phyloP scores from a whole-genome alignment of 2,329 filamentous ascomycete genomes.

The Ophiostoma quercus region DNA sequence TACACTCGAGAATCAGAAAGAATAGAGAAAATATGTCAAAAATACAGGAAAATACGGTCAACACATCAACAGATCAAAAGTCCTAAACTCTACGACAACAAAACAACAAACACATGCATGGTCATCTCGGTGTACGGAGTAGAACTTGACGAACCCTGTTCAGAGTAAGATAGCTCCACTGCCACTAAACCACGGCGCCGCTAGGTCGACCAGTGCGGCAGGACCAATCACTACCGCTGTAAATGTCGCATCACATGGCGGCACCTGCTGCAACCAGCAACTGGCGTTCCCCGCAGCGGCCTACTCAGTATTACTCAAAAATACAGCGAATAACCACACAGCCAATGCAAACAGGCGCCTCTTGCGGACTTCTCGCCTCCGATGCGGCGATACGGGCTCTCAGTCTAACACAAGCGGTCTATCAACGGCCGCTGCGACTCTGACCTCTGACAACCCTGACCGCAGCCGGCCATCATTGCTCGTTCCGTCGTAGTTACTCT shows the following conservation, averaged over 20 bases:
- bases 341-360: background rate
- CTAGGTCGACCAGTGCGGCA: background rate
- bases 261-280: no score
- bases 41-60: background rate
- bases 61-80: background rate
- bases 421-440: background rate
- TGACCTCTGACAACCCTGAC: no score
- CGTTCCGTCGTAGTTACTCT: background rate
- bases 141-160: background rate
- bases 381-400: background rate
- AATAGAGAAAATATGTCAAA: background rate
- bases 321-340: background rate
- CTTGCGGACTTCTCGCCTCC: slow-evolving; percentile 9
- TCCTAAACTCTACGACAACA: background rate
- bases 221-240: slow-evolving; percentile 1
- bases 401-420: background rate
- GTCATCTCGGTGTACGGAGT: background rate
- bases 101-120: background rate
- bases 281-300: background rate
- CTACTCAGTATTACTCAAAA: background rate
- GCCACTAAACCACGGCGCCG: background rate
- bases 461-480: background rate
- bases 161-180: no score
- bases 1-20: background rate
- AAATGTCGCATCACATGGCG: slow-evolving; percentile 5